phyloP scores from a whole-genome alignment of 768 basidiomycete species.

The Pilatotrama ljubarskyi region DNA sequence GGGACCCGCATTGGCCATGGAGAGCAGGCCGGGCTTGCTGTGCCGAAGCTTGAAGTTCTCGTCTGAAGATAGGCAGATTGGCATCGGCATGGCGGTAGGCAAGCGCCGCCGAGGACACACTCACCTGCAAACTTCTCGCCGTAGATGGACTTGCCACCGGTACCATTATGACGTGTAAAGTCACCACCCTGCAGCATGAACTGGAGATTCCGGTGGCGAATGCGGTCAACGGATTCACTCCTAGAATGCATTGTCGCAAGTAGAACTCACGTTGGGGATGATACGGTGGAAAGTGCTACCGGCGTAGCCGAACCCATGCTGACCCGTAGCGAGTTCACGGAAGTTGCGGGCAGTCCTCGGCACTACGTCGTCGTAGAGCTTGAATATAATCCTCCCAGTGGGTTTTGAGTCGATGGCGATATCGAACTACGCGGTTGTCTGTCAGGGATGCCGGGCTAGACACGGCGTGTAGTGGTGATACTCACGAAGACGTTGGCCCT shows the following conservation, averaged over 20 bases:
- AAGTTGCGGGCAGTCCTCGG: conserved; percentile 54
- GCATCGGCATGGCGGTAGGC: background rate
- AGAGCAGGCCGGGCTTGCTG: conserved; percentile 63
- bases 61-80: conserved; percentile 38
- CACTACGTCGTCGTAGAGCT: conserved; percentile 53
- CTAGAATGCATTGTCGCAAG: background rate
- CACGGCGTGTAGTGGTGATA: background rate
- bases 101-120: conserved; percentile 24
- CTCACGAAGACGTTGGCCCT: conserved; percentile 38
- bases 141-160: conserved; percentile 85
- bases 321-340: conserved; percentile 55
- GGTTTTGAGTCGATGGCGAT: conserved; percentile 32
- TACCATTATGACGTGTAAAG: conserved; percentile 74
- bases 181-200: conserved; percentile 92
- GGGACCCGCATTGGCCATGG: conserved; percentile 87
- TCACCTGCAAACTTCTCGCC: conserved; percentile 74
- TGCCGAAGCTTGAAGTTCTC: conserved; percentile 73
- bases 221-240: no score
- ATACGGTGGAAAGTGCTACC: conserved; percentile 57
- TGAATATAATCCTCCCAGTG: conserved; percentile 50
- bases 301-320: conserved; percentile 48
- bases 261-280: conserved; percentile 56
- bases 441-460: background rate
- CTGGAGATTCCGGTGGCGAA: conserved; percentile 22
- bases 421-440: conserved; percentile 29